phyloP scores from a whole-genome alignment of 192 early-diverging fungal genomes.

The Geosiphon pyriformis region DNA sequence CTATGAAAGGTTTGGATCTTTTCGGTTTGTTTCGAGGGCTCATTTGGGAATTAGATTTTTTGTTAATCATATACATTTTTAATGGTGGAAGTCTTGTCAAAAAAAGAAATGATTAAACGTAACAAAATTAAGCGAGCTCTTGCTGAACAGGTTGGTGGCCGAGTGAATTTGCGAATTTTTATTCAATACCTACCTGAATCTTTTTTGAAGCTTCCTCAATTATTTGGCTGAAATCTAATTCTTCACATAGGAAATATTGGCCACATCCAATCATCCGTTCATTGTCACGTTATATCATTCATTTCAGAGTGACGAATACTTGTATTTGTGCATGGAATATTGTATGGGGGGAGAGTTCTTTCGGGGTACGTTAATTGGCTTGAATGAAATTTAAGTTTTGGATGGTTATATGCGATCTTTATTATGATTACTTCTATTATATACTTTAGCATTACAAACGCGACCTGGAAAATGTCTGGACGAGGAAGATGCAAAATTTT shows the following conservation, averaged over 20 bases:
- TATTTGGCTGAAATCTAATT: not conserved
- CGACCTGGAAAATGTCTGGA: conserved; percentile 81
- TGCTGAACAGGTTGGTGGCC: conserved; percentile 95
- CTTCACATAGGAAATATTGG: conserved; percentile 42
- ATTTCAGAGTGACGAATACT: conserved; percentile 79
- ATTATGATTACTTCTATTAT: conserved; percentile 24
- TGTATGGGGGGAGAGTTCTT: conserved; percentile 89
- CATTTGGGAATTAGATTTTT: not conserved
- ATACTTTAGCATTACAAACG: conserved; percentile 64
- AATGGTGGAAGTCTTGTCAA: conserved; percentile 52
- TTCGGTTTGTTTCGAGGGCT: too few relatives aligned
- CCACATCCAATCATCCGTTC: conserved; percentile 86
- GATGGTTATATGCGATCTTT: too few relatives aligned
- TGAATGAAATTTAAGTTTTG: too few relatives aligned
- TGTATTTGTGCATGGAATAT: conserved; percentile 87
- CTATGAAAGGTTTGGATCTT: conserved; percentile 79
- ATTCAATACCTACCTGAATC: conserved; percentile 55
- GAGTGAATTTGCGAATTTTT: too few relatives aligned
- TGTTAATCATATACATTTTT: not conserved
- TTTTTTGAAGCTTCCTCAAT: conserved; percentile 49
- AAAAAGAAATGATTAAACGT: conserved; percentile 95
- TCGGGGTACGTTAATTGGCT: conserved; percentile 41
- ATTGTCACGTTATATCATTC: conserved; percentile 84
- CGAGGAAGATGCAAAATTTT: conserved; percentile 92
- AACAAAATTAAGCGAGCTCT: conserved; percentile 98